Base-by-base conservation (phyloP, 2,329 filamentous ascomycete species). In the Xylariomycetidae sp. region DNA sequence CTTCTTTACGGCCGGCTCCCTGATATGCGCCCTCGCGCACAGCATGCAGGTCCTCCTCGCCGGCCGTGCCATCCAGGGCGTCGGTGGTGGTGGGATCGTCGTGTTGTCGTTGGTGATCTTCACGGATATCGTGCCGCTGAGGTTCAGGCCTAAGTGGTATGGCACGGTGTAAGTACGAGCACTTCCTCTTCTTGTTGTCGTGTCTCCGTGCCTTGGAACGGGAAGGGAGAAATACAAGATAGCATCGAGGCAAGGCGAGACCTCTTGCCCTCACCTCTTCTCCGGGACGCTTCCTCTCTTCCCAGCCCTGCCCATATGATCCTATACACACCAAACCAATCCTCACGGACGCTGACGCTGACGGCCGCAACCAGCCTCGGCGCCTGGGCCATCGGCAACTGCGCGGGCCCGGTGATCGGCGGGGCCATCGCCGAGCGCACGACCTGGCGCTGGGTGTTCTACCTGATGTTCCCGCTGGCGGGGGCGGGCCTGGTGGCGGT, bases 381-480 rank as follows among this genome's bases (percentile, higher is more conserved):
- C 9, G 34, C 35, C 8, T 46, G 43, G 43, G 43, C 43, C 19
- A 34, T 46, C 16, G 40, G 40, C 15, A 16, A 41, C 24, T 35
- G 35, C 5, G 29, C 37, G 4, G 42, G 42, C 2, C 42, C 42
- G 5, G 38, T 44, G 25, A 36, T 44, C 16, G 42, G 42, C 25
- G 42, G 42, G 9, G 42, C 39, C 1, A 31, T 44, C n/a, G 39
- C 38, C 7, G 20, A 40, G 4, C 14, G 39, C 3, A 44, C 42
- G 6, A 44, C 39, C 19, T 44, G 42, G 42, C 39, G 42, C n/a
- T 44, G 42, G 42, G 40, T 44, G n/a, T 66, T 6, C 41, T 69
- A 67, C 38, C 42, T 68, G 29, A 68, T 65, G 54, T 57, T 68
- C 22, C 65, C 65, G 10, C 58, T 67, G 39, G 59, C 63, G 37